Evolutionary conservation across 2,329 filamentous ascomycete genomes (phyloP), one percentile per base, ranked within the genome.

Genomic region (Sporothrix variecibatus): DNA sequence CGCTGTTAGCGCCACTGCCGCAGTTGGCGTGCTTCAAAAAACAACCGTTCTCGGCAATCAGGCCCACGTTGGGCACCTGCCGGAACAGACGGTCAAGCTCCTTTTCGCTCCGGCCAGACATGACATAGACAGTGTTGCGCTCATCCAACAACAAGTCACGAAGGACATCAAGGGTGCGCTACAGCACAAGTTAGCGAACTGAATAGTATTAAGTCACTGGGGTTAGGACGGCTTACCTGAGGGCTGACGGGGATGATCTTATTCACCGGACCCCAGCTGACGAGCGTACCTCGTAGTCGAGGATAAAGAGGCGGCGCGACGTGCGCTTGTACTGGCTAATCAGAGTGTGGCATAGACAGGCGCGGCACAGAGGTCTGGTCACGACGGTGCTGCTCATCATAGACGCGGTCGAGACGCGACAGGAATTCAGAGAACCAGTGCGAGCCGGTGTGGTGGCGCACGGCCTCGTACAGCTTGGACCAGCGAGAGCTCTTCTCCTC

Each of bases 41-140:
- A 81, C 94, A 97, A 1, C 95, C 95, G 77, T 97, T 98, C 83
- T 98, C 95, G 0, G 95, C 95, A 77, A 98, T 97, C 4, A 98
- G 86, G 2, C 96, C 96, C 2, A 98, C 85, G 75, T 92, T 92
- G 5, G 93, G 92, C 1, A 98, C 92, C 31, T 92, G 89, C 71
- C 91, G 91, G 86, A 98, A 98, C 1, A 97, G 86, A 4, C 92
- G 90, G 78, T 97, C 94, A 46, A 98, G 90, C 79, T 98, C 94
- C 78, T 97, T 93, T 0, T 94, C 93, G 77, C 91, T 93, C 46
- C 94, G 91, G 9, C 93, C 92, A 72, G 94, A 97, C 94, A 97
- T 98, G 77, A 98, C 91, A 79, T 97, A 98, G 34, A 98, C 92
- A 1, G 91, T 90, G 79, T 98, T 98, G 75, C 88, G 90, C 28